These are phyloP conservation scores for Chlorophyllum brunneum DNA, from an alignment of 768 basidiomycete species.

Conservation along the genomic window DNA sequence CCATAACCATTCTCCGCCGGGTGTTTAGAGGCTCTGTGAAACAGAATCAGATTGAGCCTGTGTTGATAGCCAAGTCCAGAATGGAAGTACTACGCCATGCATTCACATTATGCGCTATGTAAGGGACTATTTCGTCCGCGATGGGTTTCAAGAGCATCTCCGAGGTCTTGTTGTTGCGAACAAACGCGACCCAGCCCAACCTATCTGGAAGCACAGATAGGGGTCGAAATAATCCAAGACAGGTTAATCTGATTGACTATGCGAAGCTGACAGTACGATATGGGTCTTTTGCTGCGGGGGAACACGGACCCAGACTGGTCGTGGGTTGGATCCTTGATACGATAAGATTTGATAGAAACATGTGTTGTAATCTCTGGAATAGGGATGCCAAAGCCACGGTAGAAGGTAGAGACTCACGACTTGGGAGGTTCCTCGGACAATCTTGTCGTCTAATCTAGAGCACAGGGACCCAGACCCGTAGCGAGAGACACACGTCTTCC, in stretches of 20 bases:
- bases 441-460: neutral
- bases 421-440: constrained; percentile 8
- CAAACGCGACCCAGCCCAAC: neutral
- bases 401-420: neutral
- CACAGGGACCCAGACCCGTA: neutral
- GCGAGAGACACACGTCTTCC: neutral
- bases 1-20: no score
- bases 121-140: no score
- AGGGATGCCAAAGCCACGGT: no score
- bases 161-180: neutral
- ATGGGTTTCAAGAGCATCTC: no score
- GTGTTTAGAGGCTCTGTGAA: no score
- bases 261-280: neutral
- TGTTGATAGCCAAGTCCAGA: no score
- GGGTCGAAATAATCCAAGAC: neutral
- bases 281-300: neutral
- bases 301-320: neutral
- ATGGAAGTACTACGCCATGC: no score
- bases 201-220: neutral
- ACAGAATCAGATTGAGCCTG: no score
- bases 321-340: neutral
- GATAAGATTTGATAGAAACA: no score
- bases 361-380: no score
- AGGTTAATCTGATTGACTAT: neutral
- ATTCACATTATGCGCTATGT: no score